Conservation (phyloP, 306 rosid genomes). For the Lathyrus sativus region DNA sequence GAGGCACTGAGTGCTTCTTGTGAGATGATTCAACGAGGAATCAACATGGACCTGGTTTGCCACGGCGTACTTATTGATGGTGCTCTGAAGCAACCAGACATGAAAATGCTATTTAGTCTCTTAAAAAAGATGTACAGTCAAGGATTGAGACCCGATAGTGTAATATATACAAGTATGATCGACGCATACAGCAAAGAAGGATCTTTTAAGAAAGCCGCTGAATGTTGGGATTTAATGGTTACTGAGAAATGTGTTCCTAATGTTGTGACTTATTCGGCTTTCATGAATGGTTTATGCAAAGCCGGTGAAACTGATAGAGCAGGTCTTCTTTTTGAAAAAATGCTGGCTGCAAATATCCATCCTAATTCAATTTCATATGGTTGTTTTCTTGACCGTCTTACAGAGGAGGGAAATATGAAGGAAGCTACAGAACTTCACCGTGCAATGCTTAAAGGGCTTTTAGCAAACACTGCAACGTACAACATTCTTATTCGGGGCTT, state of each 20-base stretch:
- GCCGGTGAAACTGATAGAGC: constrained; percentile 73
- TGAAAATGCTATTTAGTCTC: constrained; percentile 53
- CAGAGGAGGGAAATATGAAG: constrained; percentile 71
- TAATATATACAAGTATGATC: constrained; percentile 83
- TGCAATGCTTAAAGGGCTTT: constrained; percentile 64
- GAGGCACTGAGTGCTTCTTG: constrained; percentile 73
- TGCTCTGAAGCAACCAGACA: constrained; percentile 64
- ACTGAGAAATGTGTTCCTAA: constrained; percentile 75
- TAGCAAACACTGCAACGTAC: constrained; percentile 73
- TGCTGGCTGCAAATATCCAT: constrained; percentile 48
- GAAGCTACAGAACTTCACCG: constrained; percentile 75
- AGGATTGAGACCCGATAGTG: constrained; percentile 72
- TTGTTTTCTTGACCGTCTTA: constrained; percentile 74
- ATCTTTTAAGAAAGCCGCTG: constrained; percentile 59
- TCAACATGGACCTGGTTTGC: constrained; percentile 81
- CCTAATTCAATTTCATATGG: constrained; percentile 82
- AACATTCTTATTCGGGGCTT: constrained; percentile 85
- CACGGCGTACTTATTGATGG: constrained; percentile 75
- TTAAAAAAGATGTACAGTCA: constrained; percentile 64
- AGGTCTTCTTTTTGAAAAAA: constrained; percentile 61
- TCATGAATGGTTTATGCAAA: constrained; percentile 83
- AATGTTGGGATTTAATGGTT: constrained; percentile 75
- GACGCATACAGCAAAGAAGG: constrained; percentile 75
- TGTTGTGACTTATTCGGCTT: constrained; percentile 77
- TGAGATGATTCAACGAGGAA: constrained; percentile 78